Base-by-base conservation (phyloP, 495 filamentous ascomycete species). In the Lichenothelia convexa region DNA sequence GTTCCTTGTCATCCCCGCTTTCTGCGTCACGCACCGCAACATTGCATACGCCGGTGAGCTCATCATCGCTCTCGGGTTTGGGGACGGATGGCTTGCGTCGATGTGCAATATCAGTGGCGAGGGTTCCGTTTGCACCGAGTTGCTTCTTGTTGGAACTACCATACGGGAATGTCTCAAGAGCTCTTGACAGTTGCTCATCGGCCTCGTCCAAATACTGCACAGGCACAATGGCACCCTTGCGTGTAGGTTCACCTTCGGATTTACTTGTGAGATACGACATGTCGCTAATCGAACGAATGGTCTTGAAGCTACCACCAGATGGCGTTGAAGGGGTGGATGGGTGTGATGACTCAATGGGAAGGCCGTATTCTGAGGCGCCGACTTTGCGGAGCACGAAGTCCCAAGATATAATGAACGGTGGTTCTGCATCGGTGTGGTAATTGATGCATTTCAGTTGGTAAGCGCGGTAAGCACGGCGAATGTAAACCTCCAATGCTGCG, bases 401-500 rank as follows among this genome's bases (percentile, higher is more conserved):
- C 91, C 91, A 97, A 5, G 84, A 79, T 16, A 95, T 62, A 29
- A 83, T 69, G 43, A 73, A 80, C 11, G 91, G 87, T 17, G 73
- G 64, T 38, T 95, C 89, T 2, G 58, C 56, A 35, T 83, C 69
- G 33, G 70, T 71, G 50, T 83, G 75, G 60, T 97, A 97, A 35
- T 93, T 69, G 38, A 95, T 74, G 35, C 70, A 65, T 67, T 92
- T 81, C 20, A 97, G 59, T 39, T 76, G 71, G 53, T 97, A 97
- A 2, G 89, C 89, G 64, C 87, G 80, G 60, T 97, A 97, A 7
- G 89, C 89, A 38, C 89, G 83, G 43, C 89, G 89, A 40, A 91
- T 75, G 53, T 97, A 97, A 21, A 94, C 85, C 51, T 97, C 91
- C 19, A 95, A 67, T 30, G 91, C 81, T 34, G 89, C 89, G 38